These are phyloP conservation scores for Strobilomyces echinocephalus DNA, from an alignment of 768 basidiomycete genomes.

Conservation along the genomic window DNA sequence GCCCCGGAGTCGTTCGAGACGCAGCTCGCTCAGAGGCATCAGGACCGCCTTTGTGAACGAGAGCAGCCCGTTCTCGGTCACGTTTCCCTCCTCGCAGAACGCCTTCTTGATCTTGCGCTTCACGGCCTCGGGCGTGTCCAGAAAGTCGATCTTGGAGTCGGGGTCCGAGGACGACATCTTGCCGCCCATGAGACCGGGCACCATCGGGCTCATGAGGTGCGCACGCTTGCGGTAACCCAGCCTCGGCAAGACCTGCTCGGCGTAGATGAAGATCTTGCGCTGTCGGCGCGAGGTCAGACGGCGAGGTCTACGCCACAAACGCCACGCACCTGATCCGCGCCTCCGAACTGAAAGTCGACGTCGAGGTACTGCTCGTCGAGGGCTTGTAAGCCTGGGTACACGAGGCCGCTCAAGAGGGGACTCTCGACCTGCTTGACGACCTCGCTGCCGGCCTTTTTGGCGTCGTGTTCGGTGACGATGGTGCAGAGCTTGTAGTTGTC, in stretches of 20 bases:
- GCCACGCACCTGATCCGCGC: slow-evolving; percentile 82
- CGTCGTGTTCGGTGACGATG: slow-evolving; percentile 92
- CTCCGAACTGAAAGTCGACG: slow-evolving; percentile 97
- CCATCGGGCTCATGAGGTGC: slow-evolving; percentile 98
- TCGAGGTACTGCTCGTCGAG: slow-evolving; percentile 96
- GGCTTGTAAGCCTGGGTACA: slow-evolving; percentile 96
- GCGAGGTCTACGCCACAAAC: not conserved
- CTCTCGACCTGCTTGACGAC: slow-evolving; percentile 97
- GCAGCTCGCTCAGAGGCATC: slow-evolving; percentile 78
- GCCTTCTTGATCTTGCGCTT: slow-evolving; percentile 88
- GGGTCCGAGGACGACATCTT: slow-evolving; percentile 99
- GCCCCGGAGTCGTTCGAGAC: slow-evolving; percentile 53
- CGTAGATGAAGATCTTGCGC: slow-evolving; percentile 99
- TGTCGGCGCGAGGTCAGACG: slow-evolving; percentile 26
- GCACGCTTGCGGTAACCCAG: slow-evolving; percentile 93
- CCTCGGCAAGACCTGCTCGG: slow-evolving; percentile 90
- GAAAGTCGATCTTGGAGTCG: slow-evolving; percentile 96
- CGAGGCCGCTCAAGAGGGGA: slow-evolving; percentile 81
- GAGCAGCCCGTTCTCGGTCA: slow-evolving; percentile 83
- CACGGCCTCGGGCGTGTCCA: slow-evolving; percentile 79
- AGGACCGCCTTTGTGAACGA: slow-evolving; percentile 83
- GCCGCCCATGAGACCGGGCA: slow-evolving; percentile 87
- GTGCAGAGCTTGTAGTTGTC: slow-evolving; percentile 92
- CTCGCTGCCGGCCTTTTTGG: slow-evolving; percentile 97
- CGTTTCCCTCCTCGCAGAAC: slow-evolving; percentile 91